A percentile compares a stretch with the other conserved stretches of the same genome.
These are phyloP conservation scores for Recurvomyces mirabilis DNA, from an alignment of 495 filamentous ascomycete species.

Conservation along the genomic window DNA sequence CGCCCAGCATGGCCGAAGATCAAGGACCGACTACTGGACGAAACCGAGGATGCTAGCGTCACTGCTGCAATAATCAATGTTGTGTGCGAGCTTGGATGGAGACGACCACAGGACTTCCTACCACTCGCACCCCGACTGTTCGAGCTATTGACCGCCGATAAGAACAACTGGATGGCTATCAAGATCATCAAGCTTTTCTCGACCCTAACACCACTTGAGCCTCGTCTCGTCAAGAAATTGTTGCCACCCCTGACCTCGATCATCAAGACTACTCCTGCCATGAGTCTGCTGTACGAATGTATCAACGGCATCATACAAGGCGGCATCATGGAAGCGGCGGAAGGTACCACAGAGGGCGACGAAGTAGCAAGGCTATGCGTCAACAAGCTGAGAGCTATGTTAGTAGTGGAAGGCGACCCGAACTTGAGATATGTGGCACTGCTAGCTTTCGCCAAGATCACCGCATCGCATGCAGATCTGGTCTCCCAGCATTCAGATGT, in stretches of 20 bases:
- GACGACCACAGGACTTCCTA: constrained; percentile 85
- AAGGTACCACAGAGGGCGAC: constrained; percentile 66
- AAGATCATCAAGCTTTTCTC: constrained; percentile 99
- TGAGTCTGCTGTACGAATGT: constrained; percentile 95
- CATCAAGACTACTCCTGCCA: constrained; percentile 86
- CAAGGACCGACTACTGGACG: constrained; percentile 85
- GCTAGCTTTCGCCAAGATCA: constrained; percentile 87
- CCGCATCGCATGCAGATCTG: constrained; percentile 72
- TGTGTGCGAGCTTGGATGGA: constrained; percentile 89
- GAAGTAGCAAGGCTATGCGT: constrained; percentile 93
- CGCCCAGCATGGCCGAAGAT: constrained; percentile 92
- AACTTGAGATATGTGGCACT: constrained; percentile 97
- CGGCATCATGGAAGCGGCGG: constrained; percentile 72
- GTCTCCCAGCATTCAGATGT: constrained; percentile 89
- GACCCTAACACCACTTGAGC: constrained; percentile 84
- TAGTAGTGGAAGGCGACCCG: constrained; percentile 80
- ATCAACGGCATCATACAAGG: constrained; percentile 97
- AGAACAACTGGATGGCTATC: constrained; percentile 99
- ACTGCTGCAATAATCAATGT: constrained; percentile 94
- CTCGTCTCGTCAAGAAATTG: constrained; percentile 82
- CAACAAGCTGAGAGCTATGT: constrained; percentile 84
- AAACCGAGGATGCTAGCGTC: constrained; percentile 80
- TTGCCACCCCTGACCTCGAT: constrained; percentile 86
- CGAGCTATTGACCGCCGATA: constrained; percentile 78
- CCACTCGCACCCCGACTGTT: constrained; percentile 86